Base-by-base conservation (phyloP, 805 yeast species). In the Candida ficus region DNA sequence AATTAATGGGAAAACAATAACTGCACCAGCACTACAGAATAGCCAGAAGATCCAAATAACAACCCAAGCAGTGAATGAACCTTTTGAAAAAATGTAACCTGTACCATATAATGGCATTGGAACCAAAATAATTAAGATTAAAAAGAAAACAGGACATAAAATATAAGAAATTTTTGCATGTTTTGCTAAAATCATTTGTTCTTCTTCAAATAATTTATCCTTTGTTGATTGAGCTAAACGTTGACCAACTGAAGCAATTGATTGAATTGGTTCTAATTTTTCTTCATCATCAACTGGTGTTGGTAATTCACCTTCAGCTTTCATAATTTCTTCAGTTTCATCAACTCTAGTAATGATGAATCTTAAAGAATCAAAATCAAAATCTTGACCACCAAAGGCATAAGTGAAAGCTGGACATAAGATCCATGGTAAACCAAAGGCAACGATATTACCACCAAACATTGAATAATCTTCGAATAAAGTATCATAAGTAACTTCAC, bases 41-140 rank as follows among this genome's bases (percentile, higher is more conserved):
- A 86, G 64, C 95, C 95, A 88, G 43, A 87, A 77, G 39, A 89
- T 76, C 44, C 82, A 78, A 23, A 88, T 95, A 28, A 72, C 77
- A 36, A 89, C 75, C 96, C 96, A 89, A 33, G 95, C 96, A 7
- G 93, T 84, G 62, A 88, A 89, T 64, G 86, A 86, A 42, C 60
- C 62, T 60, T 76, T 80, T 39, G 86, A 76, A 63, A 88, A 89
- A 30, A 88, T 68, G 56, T 88, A 88, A 4, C 75, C 71, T 5
- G 82, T 57, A 25, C 95, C 96, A 60, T 82, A 88, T 93, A 89
- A 82, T 49, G 96, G 96, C 88, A 88, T 84, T 54, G 96, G 96
- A 93, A 95, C 87, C 23, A 88, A 55, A 20, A 89, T 72, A 25
- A 88, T 63, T 37, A 88, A 64, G 35, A 81, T 69, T 8, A 86